These are phyloP conservation scores for Fusarium sterilihyphosum DNA, from an alignment of 2,329 filamentous ascomycete species.

Conservation along the genomic window DNA sequence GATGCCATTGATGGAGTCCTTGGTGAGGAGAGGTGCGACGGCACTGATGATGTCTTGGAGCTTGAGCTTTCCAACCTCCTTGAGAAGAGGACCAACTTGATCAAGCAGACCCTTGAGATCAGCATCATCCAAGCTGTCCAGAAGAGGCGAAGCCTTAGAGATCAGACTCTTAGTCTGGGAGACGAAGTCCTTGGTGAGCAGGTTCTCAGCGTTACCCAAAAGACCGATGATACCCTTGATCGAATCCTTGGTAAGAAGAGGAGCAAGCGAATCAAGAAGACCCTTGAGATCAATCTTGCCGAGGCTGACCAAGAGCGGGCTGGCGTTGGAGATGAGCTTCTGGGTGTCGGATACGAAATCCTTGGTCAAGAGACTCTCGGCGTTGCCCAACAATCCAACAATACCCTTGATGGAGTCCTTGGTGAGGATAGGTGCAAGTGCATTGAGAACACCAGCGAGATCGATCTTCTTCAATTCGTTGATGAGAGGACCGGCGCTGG, in stretches of 20 bases:
- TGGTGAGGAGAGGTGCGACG: constrained; percentile 45
- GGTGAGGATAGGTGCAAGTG: constrained; percentile 40
- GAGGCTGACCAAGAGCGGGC: constrained; percentile 46
- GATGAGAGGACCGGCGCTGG: constrained; percentile 46
- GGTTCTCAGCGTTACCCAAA: constrained; percentile 46
- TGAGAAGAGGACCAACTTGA: constrained; percentile 49
- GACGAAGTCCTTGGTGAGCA: constrained; percentile 44
- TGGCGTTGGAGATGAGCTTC: constrained; percentile 40
- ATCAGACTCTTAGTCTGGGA: constrained; percentile 39
- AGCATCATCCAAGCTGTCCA: constrained; percentile 48
- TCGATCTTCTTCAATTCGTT: constrained; percentile 47
- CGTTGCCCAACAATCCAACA: constrained; percentile 46
- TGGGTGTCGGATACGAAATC: constrained; percentile 37
- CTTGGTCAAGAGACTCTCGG: constrained; percentile 41
- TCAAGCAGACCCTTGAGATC: constrained; percentile 46
- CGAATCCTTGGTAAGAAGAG: constrained; percentile 46
- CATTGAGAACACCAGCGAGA: constrained; percentile 46
- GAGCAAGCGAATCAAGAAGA: constrained; percentile 34
- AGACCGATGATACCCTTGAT: constrained; percentile 48
- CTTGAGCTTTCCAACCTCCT: constrained; percentile 47
- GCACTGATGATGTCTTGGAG: constrained; percentile 43
- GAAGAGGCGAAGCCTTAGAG: constrained; percentile 44
- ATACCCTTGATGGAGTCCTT: constrained; percentile 47
- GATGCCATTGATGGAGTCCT: constrained; percentile 45
- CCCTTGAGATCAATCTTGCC: constrained; percentile 48